phyloP scores from a whole-genome alignment of 345 rosid genomes.

The Balakata baccata region DNA sequence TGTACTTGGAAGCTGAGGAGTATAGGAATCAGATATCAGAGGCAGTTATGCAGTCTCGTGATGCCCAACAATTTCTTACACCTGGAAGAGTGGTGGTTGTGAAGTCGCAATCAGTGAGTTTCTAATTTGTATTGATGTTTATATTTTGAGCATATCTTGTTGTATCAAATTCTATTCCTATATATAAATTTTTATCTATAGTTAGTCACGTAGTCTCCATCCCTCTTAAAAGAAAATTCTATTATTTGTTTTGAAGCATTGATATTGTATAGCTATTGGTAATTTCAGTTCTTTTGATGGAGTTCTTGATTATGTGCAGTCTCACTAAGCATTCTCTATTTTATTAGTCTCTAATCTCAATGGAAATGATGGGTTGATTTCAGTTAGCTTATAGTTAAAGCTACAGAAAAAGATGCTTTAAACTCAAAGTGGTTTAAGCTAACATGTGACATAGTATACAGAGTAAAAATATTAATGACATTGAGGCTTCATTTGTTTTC shows the following conservation, averaged over 20 bases:
- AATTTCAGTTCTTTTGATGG: conserved; percentile 7
- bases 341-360: background rate
- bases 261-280: background rate
- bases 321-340: background rate
- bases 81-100: conserved; percentile 82
- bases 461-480: background rate
- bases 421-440: background rate
- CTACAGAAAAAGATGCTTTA: background rate
- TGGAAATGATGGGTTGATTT: background rate
- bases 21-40: conserved; percentile 47
- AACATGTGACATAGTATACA: background rate
- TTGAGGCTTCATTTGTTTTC: background rate
- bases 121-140: conserved; percentile 16
- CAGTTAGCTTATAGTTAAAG: conserved; percentile 1
- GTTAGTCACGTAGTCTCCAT: background rate
- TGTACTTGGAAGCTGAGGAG: conserved; percentile 57
- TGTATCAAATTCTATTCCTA: background rate
- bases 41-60: conserved; percentile 61
- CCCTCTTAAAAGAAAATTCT: background rate
- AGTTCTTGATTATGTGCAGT: conserved; percentile 10
- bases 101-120: conserved; percentile 74
- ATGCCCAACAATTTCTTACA: conserved; percentile 41
- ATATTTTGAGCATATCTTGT: conserved; percentile 9
- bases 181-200: background rate
- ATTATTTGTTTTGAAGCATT: background rate